Evolutionary conservation across 352 stramenopile species (phyloP).

Genomic region (Phytopythium mirpurense): DNA sequence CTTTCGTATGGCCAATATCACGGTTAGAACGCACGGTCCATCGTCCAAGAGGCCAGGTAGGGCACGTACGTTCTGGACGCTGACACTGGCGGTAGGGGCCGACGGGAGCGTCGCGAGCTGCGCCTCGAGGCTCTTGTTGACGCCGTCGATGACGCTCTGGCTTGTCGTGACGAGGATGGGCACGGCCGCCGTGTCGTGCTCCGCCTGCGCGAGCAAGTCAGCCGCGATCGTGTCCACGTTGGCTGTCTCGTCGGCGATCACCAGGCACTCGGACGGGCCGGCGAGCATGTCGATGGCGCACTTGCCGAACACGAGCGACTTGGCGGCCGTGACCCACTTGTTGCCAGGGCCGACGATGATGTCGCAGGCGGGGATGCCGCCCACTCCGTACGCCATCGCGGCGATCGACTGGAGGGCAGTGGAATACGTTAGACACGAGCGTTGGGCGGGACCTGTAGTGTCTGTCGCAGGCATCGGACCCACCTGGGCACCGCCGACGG

Average conservation of each 20-base stretch:
- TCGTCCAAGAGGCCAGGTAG: too few relatives aligned
- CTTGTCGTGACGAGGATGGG: conserved; percentile 95
- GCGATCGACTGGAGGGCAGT: conserved; percentile 84
- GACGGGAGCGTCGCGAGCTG: conserved; percentile 79
- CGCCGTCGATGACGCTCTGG: conserved; percentile 76
- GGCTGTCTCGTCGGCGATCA: conserved; percentile 93
- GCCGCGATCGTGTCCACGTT: conserved; percentile 65
- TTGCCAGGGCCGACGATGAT: conserved; percentile 99
- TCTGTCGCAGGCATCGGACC: too few relatives aligned
- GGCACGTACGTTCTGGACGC: conserved; percentile 51
- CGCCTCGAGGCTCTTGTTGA: conserved; percentile 83
- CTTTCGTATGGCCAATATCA: conserved; percentile 8
- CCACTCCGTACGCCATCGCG: conserved; percentile 95
- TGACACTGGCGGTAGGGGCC: conserved; percentile 54
- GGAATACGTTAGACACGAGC: too few relatives aligned
- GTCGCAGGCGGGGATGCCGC: conserved; percentile 90
- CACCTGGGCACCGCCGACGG: conserved; percentile 63
- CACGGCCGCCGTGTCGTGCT: conserved; percentile 97
- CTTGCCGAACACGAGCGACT: conserved; percentile 95
- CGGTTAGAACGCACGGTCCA: not conserved
- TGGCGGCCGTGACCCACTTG: conserved; percentile 99
- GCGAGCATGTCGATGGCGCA: conserved; percentile 99
- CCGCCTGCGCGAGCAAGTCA: conserved; percentile 83
- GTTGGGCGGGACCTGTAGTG: too few relatives aligned
- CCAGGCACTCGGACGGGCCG: conserved; percentile 96